Evolutionary conservation across 805 yeast species (phyloP), one percentile per base, ranked within the genome.

Genomic region (Teunomyces pallodes): DNA sequence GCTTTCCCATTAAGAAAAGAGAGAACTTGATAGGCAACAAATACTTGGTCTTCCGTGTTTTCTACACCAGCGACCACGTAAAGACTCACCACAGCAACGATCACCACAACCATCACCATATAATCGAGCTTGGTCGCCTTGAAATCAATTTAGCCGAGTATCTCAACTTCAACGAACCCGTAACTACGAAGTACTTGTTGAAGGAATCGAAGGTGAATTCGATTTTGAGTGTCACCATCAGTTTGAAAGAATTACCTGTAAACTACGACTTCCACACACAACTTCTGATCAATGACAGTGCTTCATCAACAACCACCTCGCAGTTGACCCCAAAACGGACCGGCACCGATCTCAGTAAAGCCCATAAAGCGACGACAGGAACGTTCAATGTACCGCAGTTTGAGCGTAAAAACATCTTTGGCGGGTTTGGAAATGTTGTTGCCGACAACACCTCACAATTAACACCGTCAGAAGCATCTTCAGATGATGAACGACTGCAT

Each of bases 201-300:
- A 84, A 84, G 57, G 79, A 88, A 26, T 86, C 96, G 1, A 88
- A 89, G 54, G 82, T 92, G 14, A 92, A 92, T 63, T 84, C 95
- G 2, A 86, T 89, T n/a, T 65, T 86, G 35, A 83, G 78, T 50
- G 51, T 89, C 36, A 75, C 84, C 1, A 69, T 87, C n/a, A 70
- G 72, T 4, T 64, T 87, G 55, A 74, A 70, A 36, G 76, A 72
- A 49, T 61, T 72, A 16, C 69, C 77, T 3, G 48, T 66, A 3
- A 60, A 69, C 49, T 59, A 57, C 36, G 76, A 72, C 36, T 73
- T 73, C 59, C 76, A 70, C 51, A 73, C 78, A 2, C 75, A 65
- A 47, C 60, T 73, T 32, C 71, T 65, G 38, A 64, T 72, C 6
- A 56, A 60, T 9, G 77, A 72, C 41, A 52, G 57, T 7, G 50